Evolutionary conservation across 805 yeast genomes (phyloP).

Genomic region (Suhomyces faveliae): DNA sequence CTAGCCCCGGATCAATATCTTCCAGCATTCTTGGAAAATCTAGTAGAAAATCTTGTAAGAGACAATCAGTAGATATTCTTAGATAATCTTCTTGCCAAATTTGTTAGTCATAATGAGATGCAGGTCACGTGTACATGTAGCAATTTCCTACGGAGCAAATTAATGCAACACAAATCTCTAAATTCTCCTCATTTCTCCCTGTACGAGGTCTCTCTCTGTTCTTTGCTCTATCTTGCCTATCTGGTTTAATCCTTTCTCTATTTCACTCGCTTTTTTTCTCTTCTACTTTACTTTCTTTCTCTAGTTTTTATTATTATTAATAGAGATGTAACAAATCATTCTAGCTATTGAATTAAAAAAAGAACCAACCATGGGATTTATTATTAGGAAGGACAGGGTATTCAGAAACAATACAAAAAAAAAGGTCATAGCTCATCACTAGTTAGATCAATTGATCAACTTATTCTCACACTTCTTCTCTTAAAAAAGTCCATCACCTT

Average conservation of each 20-base stretch:
- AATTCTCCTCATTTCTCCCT: no score
- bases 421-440: constrained; percentile 3
- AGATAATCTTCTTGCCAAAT: not conserved
- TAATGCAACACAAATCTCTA: no score
- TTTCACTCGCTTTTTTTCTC: no score
- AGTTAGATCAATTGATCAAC: constrained; percentile 3
- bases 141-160: no score
- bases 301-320: not conserved
- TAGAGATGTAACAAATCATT: not conserved
- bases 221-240: no score
- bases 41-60: not conserved
- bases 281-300: no score
- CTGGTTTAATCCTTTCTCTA: no score
- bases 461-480: constrained; percentile 48
- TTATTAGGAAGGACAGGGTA: not conserved
- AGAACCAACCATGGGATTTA: not conserved
- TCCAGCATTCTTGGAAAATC: constrained; percentile 6
- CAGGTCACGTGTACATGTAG: not conserved
- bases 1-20: constrained; percentile 6
- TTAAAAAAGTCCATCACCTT: constrained; percentile 77
- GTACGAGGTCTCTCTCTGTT: no score
- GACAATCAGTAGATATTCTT: no score
- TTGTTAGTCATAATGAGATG: not conserved
- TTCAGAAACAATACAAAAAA: not conserved
- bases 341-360: not conserved